phyloP scores from a whole-genome alignment of 192 early-diverging fungal genomes.

The Coemansia furcata region DNA sequence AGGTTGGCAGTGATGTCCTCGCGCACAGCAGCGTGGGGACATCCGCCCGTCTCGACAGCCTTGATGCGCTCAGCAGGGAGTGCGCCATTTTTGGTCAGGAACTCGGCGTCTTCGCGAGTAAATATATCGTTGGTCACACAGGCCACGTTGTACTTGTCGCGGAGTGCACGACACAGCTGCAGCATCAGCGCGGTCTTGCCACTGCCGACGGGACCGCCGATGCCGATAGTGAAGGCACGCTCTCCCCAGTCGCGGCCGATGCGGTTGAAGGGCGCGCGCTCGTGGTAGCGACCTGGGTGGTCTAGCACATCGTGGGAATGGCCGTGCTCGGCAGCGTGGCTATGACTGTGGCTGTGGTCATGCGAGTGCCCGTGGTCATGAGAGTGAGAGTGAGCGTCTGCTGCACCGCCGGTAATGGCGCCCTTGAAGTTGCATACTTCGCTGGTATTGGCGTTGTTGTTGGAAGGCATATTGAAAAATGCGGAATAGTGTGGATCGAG shows the following conservation, averaged over 20 bases:
- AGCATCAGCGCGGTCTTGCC: slow-evolving; percentile 95
- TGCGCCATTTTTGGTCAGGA: slow-evolving; percentile 85
- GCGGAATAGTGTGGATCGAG: neutral
- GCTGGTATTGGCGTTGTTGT: neutral
- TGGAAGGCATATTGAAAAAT: neutral
- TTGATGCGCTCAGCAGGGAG: slow-evolving; percentile 83
- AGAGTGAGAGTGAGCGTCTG: slow-evolving; percentile 7
- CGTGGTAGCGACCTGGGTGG: slow-evolving; percentile 76
- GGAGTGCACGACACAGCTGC: slow-evolving; percentile 79
- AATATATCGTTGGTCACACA: slow-evolving; percentile 99
- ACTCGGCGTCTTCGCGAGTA: slow-evolving; percentile 95
- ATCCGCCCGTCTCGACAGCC: slow-evolving; percentile 96
- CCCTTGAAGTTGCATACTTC: slow-evolving; percentile 44
- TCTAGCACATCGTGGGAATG: slow-evolving; percentile 92
- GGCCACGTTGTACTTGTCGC: slow-evolving; percentile 78
- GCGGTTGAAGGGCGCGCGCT: slow-evolving; percentile 71
- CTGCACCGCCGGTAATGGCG: slow-evolving; percentile 6
- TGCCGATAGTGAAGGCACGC: slow-evolving; percentile 91
- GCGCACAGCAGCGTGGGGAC: slow-evolving; percentile 92
- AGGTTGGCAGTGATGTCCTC: slow-evolving; percentile 97
- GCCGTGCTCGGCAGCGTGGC: slow-evolving; percentile 71
- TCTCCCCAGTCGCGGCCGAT: slow-evolving; percentile 83
- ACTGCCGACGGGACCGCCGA: slow-evolving; percentile 93
- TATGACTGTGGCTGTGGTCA: slow-evolving; percentile 47
- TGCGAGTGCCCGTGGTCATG: slow-evolving; percentile 27